Evolutionary conservation across 768 basidiomycete genomes (phyloP), one percentile per base, ranked within the genome.

Genomic region (Harrya chromipes): DNA sequence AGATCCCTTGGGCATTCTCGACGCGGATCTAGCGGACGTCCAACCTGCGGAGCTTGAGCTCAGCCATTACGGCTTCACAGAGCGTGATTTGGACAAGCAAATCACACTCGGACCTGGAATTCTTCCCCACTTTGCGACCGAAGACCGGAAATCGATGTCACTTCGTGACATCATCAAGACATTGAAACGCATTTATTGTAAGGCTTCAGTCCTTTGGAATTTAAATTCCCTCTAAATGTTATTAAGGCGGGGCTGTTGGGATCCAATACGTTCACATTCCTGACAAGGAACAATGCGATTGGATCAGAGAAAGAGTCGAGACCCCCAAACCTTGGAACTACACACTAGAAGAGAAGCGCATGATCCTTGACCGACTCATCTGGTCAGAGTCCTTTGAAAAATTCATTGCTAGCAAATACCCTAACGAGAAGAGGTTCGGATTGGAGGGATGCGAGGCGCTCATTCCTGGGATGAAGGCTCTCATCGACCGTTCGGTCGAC

Each of bases 371-470:
- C 73, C 90, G 97, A 53, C 86, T 97, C 60, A 97, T 98, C 67
- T 99, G 97, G 97, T 98, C 95, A n/a, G 97, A 98, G 62, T 88
- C 90, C 4, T 98, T 98, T 64, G 97, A 99, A 70, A 94, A 94
- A 64, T 99, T 97, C 79, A 94, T 99, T 55, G 88, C 94, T 19
- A 90, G 84, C 79, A 99, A 98, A 70, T 97, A 91, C 73, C 97
- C 97, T 59, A 99, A 97, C 73, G 97, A 99, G 77, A 99, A 99
- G 73, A 88, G 97, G 40, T 99, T 99, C 71, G 97, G 97, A 70
- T 81, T 99, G 37, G 97, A 99, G 71, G 97, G 97, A 47, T 97
- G 94, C 70, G 97, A 99, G 72, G 82, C 92, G 24, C 85, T 99
- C 58, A 88, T 98, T 60, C 97, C 97, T 24, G 97, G 97, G 46